A percentile compares a stretch with the other conserved stretches of the same genome.
These are phyloP conservation scores for Cymbopogon citratus DNA, from an alignment of 176 grass and related monocot genomes.

Conservation along the genomic window DNA sequence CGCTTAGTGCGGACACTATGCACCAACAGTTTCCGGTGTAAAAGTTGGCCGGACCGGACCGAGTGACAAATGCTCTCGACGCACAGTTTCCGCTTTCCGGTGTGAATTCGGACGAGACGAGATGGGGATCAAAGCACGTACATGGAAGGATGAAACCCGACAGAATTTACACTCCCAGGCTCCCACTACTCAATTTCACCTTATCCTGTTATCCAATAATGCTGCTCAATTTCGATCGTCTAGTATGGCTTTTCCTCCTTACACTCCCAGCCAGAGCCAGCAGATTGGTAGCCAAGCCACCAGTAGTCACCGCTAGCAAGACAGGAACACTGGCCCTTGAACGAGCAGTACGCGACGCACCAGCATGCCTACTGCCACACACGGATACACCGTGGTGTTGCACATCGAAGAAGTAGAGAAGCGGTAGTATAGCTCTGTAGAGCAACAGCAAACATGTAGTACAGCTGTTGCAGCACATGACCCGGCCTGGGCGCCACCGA, in stretches of 20 bases:
- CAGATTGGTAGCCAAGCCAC: neutral
- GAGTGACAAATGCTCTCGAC: neutral
- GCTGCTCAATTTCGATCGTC: too few species aligned
- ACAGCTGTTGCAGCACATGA: constrained; percentile 45
- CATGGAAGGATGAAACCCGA: too few species aligned
- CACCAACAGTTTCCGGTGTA: constrained; percentile 1
- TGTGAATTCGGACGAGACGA: neutral
- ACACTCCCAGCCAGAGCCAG: neutral
- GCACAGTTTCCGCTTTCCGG: neutral
- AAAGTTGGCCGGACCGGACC: too few species aligned
- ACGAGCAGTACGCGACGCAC: too few species aligned
- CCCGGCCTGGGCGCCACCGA: neutral
- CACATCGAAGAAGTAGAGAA: neutral
- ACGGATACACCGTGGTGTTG: neutral
- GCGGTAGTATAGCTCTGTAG: neutral
- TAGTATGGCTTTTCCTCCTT: neutral
- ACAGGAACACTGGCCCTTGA: too few species aligned
- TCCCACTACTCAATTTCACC: neutral
- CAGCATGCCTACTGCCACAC: neutral
- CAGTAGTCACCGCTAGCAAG: too few species aligned
- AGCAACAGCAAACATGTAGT: constrained; percentile 32
- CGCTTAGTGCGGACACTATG: neutral
- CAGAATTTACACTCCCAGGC: neutral
- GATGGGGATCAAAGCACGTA: too few species aligned
- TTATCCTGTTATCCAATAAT: too few species aligned